Conservation (phyloP, 2,329 filamentous ascomycete species). For the Pyrenophora graminea region DNA sequence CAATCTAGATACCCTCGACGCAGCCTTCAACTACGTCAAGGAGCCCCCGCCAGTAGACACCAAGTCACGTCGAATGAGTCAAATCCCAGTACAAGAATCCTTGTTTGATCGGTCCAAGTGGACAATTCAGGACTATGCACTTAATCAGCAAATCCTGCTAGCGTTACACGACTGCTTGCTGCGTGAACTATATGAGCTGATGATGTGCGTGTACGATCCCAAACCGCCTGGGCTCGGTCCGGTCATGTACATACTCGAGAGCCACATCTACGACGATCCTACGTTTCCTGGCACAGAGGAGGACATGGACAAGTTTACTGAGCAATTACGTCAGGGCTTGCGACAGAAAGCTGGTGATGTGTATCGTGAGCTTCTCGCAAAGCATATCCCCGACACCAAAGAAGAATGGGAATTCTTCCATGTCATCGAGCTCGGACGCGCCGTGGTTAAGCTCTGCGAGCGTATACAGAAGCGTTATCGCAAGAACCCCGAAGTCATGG, state of each 20-base stretch:
- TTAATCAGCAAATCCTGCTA: conserved; percentile 75
- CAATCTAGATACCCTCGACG: conserved; percentile 78
- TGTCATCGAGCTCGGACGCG: conserved; percentile 85
- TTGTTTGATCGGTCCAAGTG: conserved; percentile 57
- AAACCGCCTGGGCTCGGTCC: conserved; percentile 81
- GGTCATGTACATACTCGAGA: conserved; percentile 78
- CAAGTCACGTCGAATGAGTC: conserved; percentile 58
- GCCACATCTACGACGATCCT: conserved; percentile 79
- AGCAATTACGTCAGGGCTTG: conserved; percentile 73
- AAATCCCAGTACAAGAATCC: conserved; percentile 35
- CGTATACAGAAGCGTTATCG: conserved; percentile 91
- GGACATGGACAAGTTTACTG: conserved; percentile 72
- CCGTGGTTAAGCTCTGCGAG: conserved; percentile 81
- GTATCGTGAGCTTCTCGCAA: conserved; percentile 78
- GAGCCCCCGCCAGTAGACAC: conserved; percentile 69
- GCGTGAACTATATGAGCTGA: conserved; percentile 83
- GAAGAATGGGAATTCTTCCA: conserved; percentile 90
- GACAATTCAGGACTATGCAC: conserved; percentile 54
- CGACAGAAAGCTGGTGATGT: conserved; percentile 74
- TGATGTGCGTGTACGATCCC: conserved; percentile 86
- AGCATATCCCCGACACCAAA: conserved; percentile 77
- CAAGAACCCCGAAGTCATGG: conserved; percentile 86
- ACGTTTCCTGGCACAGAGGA: conserved; percentile 72
- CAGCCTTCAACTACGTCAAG: conserved; percentile 81
- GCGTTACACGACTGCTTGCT: conserved; percentile 80